A percentile compares a stretch with the other conserved stretches of the same genome.
Evolutionary conservation across 2,329 filamentous ascomycete genomes (phyloP).

Genomic region (Aspergillus sp.): DNA sequence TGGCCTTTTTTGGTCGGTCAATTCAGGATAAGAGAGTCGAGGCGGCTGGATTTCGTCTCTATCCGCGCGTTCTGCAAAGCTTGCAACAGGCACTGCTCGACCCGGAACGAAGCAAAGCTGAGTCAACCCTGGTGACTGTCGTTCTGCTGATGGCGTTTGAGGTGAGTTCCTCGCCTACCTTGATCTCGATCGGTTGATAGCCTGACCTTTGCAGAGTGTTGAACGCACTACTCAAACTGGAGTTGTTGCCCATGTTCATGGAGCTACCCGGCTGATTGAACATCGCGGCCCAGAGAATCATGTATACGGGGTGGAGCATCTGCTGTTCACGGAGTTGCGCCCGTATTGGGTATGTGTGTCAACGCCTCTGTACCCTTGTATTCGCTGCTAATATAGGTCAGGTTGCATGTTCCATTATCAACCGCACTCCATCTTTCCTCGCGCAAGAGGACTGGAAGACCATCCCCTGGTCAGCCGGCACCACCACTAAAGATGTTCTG

Average conservation of each 20-base stretch:
- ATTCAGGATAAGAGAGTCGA: conserved; percentile 26
- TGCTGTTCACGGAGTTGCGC: conserved; percentile 29
- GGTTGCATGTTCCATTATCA: conserved; percentile 22
- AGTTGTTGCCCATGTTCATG: conserved; percentile 24
- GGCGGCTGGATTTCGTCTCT: conserved; percentile 22
- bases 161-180: conserved; percentile 9
- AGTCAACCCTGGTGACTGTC: conserved; percentile 31
- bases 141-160: conserved; percentile 31
- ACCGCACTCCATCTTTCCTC: conserved; percentile 26
- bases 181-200: no score
- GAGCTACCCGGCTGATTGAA: conserved; percentile 28
- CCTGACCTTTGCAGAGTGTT: conserved; percentile 19
- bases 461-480: conserved; percentile 29
- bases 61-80: conserved; percentile 27
- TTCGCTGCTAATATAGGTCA: conserved; percentile 4
- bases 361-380: conserved; percentile 2
- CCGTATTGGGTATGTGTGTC: conserved; percentile 34
- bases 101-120: conserved; percentile 27
- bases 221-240: conserved; percentile 26
- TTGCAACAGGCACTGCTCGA: conserved; percentile 28
- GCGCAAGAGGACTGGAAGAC: conserved; percentile 30
- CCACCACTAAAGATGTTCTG: conserved; percentile 27
- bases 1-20: conserved; percentile 31
- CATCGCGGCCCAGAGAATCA: conserved; percentile 32
- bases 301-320: conserved; percentile 31